These are phyloP conservation scores for Suillus americanus DNA, from an alignment of 768 basidiomycete genomes.

Conservation along the genomic window DNA sequence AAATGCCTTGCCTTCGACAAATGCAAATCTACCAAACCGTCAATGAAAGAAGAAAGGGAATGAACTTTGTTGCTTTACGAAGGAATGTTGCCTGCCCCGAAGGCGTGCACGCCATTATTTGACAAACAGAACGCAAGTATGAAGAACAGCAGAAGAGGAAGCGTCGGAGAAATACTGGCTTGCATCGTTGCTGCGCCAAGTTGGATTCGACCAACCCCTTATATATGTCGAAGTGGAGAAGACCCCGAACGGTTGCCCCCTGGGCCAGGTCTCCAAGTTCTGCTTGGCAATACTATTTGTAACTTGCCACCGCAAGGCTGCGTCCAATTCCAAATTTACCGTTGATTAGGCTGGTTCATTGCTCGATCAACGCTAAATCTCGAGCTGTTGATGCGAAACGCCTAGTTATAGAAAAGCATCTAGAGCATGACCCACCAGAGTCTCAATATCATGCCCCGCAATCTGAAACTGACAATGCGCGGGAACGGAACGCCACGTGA, in stretches of 20 bases:
- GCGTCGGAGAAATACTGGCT: conserved; percentile 26
- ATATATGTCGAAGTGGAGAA: neutral
- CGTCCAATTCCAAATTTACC: too few relatives aligned
- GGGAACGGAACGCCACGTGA: conserved; percentile 11
- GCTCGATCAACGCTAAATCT: too few relatives aligned
- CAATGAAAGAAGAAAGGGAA: neutral
- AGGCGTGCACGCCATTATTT: conserved; percentile 62
- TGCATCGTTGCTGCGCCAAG: conserved; percentile 1
- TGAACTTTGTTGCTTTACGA: conserved; percentile 38
- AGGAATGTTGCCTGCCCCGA: conserved; percentile 88
- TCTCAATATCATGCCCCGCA: too few relatives aligned
- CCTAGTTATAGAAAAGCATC: too few relatives aligned
- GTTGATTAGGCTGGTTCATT: too few relatives aligned
- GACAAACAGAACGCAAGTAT: conserved; percentile 58
- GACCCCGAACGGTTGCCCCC: neutral
- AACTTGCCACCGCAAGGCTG: too few relatives aligned
- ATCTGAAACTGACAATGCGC: too few relatives aligned
- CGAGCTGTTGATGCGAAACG: too few relatives aligned
- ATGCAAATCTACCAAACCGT: conserved; percentile 60
- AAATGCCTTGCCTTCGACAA: conserved; percentile 83
- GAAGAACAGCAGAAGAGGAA: conserved; percentile 47
- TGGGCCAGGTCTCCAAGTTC: neutral
- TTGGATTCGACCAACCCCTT: too few relatives aligned
- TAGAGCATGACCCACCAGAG: too few relatives aligned
- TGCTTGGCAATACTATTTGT: too few relatives aligned